A percentile compares a stretch with the other conserved stretches of the same genome.
These are phyloP conservation scores for Dalechampia spathulata DNA, from an alignment of 441 rosid species.

Conservation along the genomic window DNA sequence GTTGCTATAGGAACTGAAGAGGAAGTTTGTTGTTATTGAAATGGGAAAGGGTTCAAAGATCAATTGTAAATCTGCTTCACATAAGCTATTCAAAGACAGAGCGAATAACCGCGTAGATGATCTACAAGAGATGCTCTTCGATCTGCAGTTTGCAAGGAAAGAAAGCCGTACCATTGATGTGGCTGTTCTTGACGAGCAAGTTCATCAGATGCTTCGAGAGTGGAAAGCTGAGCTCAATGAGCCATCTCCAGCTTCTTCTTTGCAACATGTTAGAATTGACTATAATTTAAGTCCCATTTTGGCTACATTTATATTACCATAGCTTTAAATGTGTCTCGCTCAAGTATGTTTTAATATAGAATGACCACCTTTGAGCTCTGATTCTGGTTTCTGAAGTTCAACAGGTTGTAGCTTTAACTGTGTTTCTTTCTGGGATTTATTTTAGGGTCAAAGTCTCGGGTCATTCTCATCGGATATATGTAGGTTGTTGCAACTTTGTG, in stretches of 20 bases:
- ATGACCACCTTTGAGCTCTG: background rate
- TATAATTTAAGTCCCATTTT: constrained; percentile 14
- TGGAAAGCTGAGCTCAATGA: constrained; percentile 99
- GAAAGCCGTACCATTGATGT: constrained; percentile 75
- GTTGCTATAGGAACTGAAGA: constrained; percentile 7
- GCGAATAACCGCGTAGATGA: constrained; percentile 98
- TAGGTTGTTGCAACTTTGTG: constrained; percentile 84
- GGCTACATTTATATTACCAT: constrained; percentile 13
- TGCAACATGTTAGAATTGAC: constrained; percentile 73
- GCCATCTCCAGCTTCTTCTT: constrained; percentile 93
- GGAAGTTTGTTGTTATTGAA: constrained; percentile 7
- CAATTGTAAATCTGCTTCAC: constrained; percentile 89
- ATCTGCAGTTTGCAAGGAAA: constrained; percentile 92
- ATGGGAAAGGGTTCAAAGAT: constrained; percentile 34
- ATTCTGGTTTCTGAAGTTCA: background rate
- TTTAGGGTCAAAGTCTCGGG: constrained; percentile 78
- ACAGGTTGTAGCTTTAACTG: constrained; percentile 2
- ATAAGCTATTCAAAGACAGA: constrained; percentile 91
- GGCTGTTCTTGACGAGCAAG: constrained; percentile 89
- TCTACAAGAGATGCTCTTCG: constrained; percentile 78
- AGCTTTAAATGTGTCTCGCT: constrained; percentile 1
- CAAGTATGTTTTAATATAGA: background rate
- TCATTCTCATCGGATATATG: constrained; percentile 91
- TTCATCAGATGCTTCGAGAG: constrained; percentile 98
- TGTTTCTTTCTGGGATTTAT: constrained; percentile 23